A percentile compares a stretch with the other conserved stretches of the same genome.
phyloP scores from a whole-genome alignment of 1,284 basidiomycete species.

The Puccinia triticina region DNA sequence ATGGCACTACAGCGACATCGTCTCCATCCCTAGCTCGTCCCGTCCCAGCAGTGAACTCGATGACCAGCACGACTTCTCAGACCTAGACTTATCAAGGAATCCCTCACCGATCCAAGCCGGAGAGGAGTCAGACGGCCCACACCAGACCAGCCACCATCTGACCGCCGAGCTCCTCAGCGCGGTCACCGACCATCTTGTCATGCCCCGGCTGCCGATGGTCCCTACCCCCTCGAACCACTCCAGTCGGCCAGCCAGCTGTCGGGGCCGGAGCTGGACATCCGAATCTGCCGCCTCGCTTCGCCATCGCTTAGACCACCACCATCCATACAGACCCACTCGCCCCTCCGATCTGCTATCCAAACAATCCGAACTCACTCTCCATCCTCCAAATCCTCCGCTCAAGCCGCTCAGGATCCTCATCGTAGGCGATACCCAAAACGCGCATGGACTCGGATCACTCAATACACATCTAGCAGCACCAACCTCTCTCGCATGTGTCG shows the following conservation, averaged over 20 bases:
- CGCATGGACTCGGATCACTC: constrained; percentile 8
- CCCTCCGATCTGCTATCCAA: neutral
- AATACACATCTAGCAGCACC: constrained; percentile 1
- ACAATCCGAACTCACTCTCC: neutral
- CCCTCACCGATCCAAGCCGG: neutral
- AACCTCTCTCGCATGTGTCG: neutral
- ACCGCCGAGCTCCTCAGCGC: constrained; percentile 18
- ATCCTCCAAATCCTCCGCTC: neutral
- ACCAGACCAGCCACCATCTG: constrained; percentile 16
- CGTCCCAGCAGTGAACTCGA: neutral
- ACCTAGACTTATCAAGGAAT: neutral
- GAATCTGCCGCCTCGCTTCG: constrained; percentile 3
- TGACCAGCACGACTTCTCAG: neutral
- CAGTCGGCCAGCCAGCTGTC: constrained; percentile 13
- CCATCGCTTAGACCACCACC: neutral
- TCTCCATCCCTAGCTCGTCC: constrained; percentile 10
- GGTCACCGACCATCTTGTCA: constrained; percentile 44
- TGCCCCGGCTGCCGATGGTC: constrained; percentile 46
- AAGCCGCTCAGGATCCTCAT: neutral
- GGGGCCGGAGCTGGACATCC: neutral
- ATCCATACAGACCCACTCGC: neutral
- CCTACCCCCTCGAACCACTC: constrained; percentile 27
- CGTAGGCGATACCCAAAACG: neutral
- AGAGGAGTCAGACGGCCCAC: neutral
- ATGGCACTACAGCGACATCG: neutral